Conservation (phyloP, 78 protist genomes). For the Monocercomonoides exilis region DNA sequence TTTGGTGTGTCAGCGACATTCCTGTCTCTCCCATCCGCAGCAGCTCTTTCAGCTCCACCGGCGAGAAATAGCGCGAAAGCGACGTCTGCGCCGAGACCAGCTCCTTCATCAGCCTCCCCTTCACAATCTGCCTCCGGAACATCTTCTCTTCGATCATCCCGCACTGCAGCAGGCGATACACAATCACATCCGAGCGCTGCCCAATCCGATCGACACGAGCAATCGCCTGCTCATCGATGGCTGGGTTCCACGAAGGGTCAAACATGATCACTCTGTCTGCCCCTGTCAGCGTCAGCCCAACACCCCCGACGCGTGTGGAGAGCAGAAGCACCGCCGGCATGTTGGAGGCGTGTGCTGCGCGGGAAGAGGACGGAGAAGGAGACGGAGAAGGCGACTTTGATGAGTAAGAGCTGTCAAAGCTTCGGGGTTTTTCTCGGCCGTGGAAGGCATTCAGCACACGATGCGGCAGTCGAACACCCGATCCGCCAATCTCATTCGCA, state of each 20-base stretch:
- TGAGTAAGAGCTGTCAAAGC: neutral
- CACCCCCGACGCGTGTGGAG: constrained; percentile 61
- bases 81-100: constrained; percentile 16
- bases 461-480: neutral
- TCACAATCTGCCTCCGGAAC: constrained; percentile 56
- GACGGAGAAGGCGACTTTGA: neutral
- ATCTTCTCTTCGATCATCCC: constrained; percentile 71
- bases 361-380: neutral
- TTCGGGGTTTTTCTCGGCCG: neutral
- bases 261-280: constrained; percentile 49
- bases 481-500: neutral
- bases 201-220: constrained; percentile 66
- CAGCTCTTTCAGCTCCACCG: constrained; percentile 34
- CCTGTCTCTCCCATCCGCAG: constrained; percentile 13
- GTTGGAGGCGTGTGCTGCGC: neutral
- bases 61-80: constrained; percentile 48
- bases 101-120: constrained; percentile 36
- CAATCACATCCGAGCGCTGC: constrained; percentile 50
- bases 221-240: constrained; percentile 25
- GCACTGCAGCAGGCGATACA: constrained; percentile 56
- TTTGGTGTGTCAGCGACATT: neutral
- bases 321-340: constrained; percentile 32
- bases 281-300: constrained; percentile 60
- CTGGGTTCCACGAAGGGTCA: constrained; percentile 62
- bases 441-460: neutral